Conservation (phyloP, 768 basidiomycete species). For the Arthromyces matolae region DNA sequence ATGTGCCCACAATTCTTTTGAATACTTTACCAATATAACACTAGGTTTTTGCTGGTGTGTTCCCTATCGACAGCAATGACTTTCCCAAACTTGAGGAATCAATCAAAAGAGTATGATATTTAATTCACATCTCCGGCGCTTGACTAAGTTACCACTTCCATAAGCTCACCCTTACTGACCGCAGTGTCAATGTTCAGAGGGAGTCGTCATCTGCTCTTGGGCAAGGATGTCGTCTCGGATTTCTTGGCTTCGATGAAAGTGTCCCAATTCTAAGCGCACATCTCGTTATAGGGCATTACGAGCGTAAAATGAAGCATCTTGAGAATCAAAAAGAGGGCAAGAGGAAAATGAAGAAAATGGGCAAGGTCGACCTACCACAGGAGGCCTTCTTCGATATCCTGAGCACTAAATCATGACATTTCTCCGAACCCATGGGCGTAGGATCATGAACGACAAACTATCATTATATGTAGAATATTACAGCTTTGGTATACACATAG, state of each 20-base stretch:
- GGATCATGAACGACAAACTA: background rate
- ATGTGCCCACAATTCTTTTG: background rate
- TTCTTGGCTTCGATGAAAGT: too few species aligned
- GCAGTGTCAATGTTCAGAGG: constrained; percentile 84
- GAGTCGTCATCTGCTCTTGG: constrained; percentile 94
- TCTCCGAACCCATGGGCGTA: background rate
- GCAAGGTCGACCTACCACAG: constrained; percentile 87
- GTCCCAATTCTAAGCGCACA: too few species aligned
- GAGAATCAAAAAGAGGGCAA: constrained; percentile 94
- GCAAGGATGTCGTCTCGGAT: constrained; percentile 92
- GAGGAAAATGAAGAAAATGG: constrained; percentile 82
- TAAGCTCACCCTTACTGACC: constrained; percentile 80
- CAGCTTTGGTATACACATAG: constrained; percentile 16
- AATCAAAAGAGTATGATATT: constrained; percentile 67
- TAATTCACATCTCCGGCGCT: constrained; percentile 5
- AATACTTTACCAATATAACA: background rate
- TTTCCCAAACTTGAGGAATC: constrained; percentile 96
- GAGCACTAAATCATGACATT: constrained; percentile 42
- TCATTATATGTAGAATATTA: constrained; percentile 20
- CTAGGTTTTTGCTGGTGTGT: constrained; percentile 92
- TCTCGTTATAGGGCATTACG: constrained; percentile 74
- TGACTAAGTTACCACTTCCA: constrained; percentile 13
- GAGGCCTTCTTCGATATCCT: constrained; percentile 95
- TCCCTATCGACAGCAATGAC: constrained; percentile 87
- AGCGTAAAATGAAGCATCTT: constrained; percentile 87